Evolutionary conservation across 2,329 filamentous ascomycete species (phyloP), one percentile per base, ranked within the genome.

Genomic region (Apiospora koreana): DNA sequence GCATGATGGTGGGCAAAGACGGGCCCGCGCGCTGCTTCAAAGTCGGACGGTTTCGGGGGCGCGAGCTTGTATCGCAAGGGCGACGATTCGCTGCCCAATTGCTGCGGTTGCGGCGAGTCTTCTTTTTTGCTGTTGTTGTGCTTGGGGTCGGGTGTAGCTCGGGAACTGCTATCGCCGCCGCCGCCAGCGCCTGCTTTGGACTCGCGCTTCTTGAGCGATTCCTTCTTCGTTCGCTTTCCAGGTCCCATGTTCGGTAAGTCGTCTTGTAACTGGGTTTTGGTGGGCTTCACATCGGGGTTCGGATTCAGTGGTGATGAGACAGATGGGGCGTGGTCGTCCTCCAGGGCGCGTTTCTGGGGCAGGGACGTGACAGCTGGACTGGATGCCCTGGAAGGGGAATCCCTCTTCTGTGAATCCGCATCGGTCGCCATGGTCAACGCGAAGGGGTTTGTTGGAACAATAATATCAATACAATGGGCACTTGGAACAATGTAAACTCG

Each of bases 221-320:
- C 90, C 77, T 92, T 92, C 80, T 92, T 92, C 25, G 84, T 81
- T 42, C 89, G 82, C 73, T 84, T 86, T 74, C 89, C 87, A 45
- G 87, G 85, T 16, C 80, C 77, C 75, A 82, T 80, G 23, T 77
- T 72, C n/a, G 48, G 31, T 46, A 64, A 21, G 25, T 69, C 50
- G 38, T 62, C 67, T 41, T 77, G 78, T 18, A 79, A 76, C 28
- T 81, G 80, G 2, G 80, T 76, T 69, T 82, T 83, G 54, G 77
- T 77, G 12, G 79, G 75, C 71, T 79, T 77, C 73, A 78, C 12
- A 71, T 84, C 88, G 72, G 86, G 85, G 64, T 92, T 89, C 65
- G 91, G 90, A 75, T 94, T 94, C 72, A 95, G 87, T 38, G 92
- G 92, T 14, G 93, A 95, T 2, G 92, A 89, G 1, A 94, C 86